Conservation (phyloP, 2,329 filamentous ascomycete genomes). For the Juglanconis oblonga region DNA sequence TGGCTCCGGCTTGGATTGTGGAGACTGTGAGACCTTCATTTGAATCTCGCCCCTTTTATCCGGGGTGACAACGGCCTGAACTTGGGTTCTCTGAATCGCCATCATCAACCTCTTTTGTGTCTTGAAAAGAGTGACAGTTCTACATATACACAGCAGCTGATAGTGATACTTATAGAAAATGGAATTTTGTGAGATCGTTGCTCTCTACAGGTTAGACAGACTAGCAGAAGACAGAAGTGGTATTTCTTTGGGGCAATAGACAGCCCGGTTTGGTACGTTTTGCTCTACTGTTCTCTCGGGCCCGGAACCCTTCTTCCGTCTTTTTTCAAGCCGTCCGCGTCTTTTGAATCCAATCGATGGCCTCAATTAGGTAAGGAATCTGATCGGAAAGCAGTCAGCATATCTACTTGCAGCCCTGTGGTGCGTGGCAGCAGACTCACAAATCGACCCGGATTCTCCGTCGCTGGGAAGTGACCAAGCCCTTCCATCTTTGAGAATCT, state of each 20-base stretch:
- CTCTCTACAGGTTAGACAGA: too few species aligned
- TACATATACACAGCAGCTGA: too few species aligned
- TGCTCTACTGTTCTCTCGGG: too few species aligned
- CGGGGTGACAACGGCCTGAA: background rate
- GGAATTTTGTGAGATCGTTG: too few species aligned
- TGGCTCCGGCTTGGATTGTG: background rate
- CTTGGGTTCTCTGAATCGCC: too few species aligned
- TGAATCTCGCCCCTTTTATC: background rate
- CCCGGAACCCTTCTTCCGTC: background rate
- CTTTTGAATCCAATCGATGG: background rate
- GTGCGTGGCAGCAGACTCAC: background rate
- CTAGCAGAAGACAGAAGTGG: too few species aligned
- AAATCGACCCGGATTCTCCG: conserved; percentile 12
- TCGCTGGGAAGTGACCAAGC: conserved; percentile 12
- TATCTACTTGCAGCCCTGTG: background rate
- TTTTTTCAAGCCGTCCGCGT: background rate
- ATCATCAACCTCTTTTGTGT: too few species aligned
- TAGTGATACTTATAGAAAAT: too few species aligned
- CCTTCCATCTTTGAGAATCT: conserved; percentile 13
- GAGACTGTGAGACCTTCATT: background rate
- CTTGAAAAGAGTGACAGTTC: too few species aligned
- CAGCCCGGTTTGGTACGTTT: too few species aligned
- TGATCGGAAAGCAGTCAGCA: background rate
- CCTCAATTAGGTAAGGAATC: background rate
- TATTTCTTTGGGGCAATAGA: too few species aligned